Evolutionary conservation across 345 rosid genomes (phyloP), one percentile per base, ranked within the genome.

Genomic region (Gossypium herbaceum): DNA sequence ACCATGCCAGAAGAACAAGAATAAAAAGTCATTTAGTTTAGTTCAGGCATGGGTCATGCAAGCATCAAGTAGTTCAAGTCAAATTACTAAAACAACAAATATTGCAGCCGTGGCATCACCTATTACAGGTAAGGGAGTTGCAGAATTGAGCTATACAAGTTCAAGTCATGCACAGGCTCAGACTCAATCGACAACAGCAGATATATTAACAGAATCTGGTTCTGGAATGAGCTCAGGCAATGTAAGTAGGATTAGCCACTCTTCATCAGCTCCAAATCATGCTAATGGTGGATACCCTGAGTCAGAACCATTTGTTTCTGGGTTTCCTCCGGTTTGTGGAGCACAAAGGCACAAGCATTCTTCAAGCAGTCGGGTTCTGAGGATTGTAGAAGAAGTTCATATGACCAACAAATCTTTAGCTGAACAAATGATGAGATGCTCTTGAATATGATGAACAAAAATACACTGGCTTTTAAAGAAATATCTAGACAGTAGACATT

Each of bases 301-400:
- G 7, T 52, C 62, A 47, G 84, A 74, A 64, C 78, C 90, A 27
- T 78, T 86, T 43, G 47, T 43, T 74, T 80, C 84, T 1, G 97
- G 86, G 78, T 93, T 96, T 73, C 98, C 98, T 58, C 97, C 97
- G 1, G 92, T 92, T 81, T 89, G 92, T 67, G 84, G 92, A 17
- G 22, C 58, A 54, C 58, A 54, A 13, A 54, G 58, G 58, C 58
- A n/a, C 9, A 17, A 54, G 58, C 22, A 17, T 9, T 54, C 58
- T 10, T 54, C 24, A 17, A 54, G 58, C 22, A 54, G 58, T 24
- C 58, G 58, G 58, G 24, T 54, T 17, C 58, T 17, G 22, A 54
- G 58, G 24, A 54, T 54, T n/a, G 58, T 54, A 54, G 11, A 54
- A 54, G 58, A n/a, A 17, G 58, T 54, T 54, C 24, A 54, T n/a